phyloP scores from a whole-genome alignment of 2,329 filamentous ascomycete species.

The Fusarium subglutinans region DNA sequence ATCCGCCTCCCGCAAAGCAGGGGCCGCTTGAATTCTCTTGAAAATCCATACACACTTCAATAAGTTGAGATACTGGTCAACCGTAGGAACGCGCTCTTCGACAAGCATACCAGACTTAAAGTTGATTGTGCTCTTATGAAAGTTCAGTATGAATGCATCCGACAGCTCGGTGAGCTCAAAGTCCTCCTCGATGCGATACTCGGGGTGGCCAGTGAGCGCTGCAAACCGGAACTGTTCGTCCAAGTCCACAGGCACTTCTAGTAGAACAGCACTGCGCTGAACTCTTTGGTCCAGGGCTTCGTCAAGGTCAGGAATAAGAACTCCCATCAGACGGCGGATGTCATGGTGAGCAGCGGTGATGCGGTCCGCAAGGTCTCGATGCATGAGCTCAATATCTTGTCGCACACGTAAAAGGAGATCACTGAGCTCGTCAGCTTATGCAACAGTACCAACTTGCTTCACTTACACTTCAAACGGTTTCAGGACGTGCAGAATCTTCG shows the following conservation, averaged over 20 bases:
- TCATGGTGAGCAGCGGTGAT: conserved; percentile 39
- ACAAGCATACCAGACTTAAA: conserved; percentile 43
- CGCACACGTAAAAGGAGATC: conserved; percentile 46
- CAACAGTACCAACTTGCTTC: not conserved
- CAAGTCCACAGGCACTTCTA: conserved; percentile 37
- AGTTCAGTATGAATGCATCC: conserved; percentile 47
- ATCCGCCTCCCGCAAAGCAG: conserved; percentile 9
- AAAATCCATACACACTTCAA: conserved; percentile 49
- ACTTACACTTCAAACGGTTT: conserved; percentile 51
- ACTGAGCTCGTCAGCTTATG: conserved; percentile 27
- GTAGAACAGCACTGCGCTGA: conserved; percentile 16
- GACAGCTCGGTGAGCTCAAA: conserved; percentile 43
- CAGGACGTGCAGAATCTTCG: conserved; percentile 46
- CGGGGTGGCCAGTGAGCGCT: conserved; percentile 34
- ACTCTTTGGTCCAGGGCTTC: conserved; percentile 36
- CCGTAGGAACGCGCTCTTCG: conserved; percentile 34
- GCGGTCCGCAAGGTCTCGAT: conserved; percentile 35
- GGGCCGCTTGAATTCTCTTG: conserved; percentile 28
- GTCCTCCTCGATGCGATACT: conserved; percentile 31
- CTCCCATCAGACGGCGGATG: conserved; percentile 38
- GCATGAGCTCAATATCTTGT: conserved; percentile 43
- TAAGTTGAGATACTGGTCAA: conserved; percentile 45
- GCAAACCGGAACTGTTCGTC: conserved; percentile 38
- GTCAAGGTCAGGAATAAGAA: conserved; percentile 41
- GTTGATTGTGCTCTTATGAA: conserved; percentile 38